Percentiles rank a stretch among this genome's conserved stretches.
phyloP scores from a whole-genome alignment of 257 asterid species.

The Henckelia pumila region DNA sequence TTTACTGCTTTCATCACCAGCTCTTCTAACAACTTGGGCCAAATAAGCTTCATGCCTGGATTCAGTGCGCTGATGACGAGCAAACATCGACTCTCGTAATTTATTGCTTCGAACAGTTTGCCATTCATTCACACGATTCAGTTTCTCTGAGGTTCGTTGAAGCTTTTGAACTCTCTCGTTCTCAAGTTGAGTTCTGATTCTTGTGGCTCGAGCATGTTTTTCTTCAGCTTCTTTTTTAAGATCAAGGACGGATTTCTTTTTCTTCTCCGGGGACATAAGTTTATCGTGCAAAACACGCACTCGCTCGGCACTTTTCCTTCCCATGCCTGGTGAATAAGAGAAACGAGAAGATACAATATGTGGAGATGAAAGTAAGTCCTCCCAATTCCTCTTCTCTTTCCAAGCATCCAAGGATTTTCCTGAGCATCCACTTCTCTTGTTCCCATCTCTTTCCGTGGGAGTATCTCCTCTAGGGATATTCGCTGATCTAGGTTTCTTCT shows the following conservation, averaged over 20 bases:
- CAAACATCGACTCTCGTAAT: conserved; percentile 83
- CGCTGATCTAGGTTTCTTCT: conserved; percentile 48
- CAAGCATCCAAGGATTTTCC: conserved; percentile 92
- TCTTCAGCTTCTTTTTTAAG: conserved; percentile 94
- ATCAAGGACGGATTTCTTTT: conserved; percentile 77
- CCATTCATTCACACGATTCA: conserved; percentile 91
- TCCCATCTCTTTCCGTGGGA: conserved; percentile 66
- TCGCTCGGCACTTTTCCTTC: conserved; percentile 80
- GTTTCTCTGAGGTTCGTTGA: conserved; percentile 89
- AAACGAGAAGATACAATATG: conserved; percentile 81
- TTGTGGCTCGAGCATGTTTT: conserved; percentile 95
- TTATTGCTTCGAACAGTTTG: conserved; percentile 88
- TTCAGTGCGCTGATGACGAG: conserved; percentile 90
- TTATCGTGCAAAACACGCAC: conserved; percentile 88
- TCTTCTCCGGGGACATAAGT: conserved; percentile 98
- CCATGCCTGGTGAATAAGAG: conserved; percentile 87
- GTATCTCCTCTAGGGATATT: conserved; percentile 51
- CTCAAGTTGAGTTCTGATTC: conserved; percentile 94
- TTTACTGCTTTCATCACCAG: conserved; percentile 96
- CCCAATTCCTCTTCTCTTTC: conserved; percentile 99
- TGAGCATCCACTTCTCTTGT: conserved; percentile 60
- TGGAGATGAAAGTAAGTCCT: conserved; percentile 85
- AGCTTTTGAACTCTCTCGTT: conserved; percentile 93
- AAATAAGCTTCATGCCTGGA: conserved; percentile 91
- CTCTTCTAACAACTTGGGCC: conserved; percentile 96